Evolutionary conservation across 2,329 filamentous ascomycete species (phyloP).

Genomic region (Xylaria multiplex): DNA sequence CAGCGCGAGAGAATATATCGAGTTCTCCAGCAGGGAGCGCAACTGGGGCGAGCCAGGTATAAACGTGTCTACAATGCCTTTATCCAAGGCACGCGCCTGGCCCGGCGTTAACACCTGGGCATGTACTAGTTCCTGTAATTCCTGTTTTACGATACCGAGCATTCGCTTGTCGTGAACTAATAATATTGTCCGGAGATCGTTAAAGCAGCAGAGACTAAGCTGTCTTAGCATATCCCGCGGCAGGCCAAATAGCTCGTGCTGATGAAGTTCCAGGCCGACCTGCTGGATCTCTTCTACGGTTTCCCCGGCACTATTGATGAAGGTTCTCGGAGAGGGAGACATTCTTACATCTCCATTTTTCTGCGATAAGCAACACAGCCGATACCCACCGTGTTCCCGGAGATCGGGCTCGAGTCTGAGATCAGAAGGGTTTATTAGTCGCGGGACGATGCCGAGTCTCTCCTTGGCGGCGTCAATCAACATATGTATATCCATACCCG

Average conservation of each 20-base stretch:
- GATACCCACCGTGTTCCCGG: conserved; percentile 40
- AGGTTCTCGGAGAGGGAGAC: conserved; percentile 12
- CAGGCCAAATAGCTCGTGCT: conserved; percentile 51
- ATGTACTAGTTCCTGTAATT: conserved; percentile 45
- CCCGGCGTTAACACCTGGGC: conserved; percentile 43
- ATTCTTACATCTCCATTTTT: conserved; percentile 25
- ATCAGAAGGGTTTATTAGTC: conserved; percentile 50
- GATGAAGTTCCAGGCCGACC: conserved; percentile 53
- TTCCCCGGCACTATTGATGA: conserved; percentile 42
- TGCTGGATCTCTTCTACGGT: conserved; percentile 51
- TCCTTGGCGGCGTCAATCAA: conserved; percentile 47
- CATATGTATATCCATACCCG: conserved; percentile 54
- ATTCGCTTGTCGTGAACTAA: conserved; percentile 57
- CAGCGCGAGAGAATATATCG: conserved; percentile 25
- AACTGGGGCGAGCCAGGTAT: conserved; percentile 48
- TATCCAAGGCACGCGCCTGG: conserved; percentile 45
- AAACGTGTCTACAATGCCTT: conserved; percentile 50
- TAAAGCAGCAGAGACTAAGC: conserved; percentile 52
- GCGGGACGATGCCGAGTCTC: conserved; percentile 47
- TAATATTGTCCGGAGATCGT: conserved; percentile 54
- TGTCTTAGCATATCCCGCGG: conserved; percentile 49
- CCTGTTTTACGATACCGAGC: conserved; percentile 53
- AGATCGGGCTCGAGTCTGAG: conserved; percentile 49
- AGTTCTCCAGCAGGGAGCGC: conserved; percentile 36
- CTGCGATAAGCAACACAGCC: conserved; percentile 47